A percentile compares a stretch with the other conserved stretches of the same genome.
Conservation (phyloP, 2,329 filamentous ascomycete species). For the Ceratocystiopsis minuta region DNA sequence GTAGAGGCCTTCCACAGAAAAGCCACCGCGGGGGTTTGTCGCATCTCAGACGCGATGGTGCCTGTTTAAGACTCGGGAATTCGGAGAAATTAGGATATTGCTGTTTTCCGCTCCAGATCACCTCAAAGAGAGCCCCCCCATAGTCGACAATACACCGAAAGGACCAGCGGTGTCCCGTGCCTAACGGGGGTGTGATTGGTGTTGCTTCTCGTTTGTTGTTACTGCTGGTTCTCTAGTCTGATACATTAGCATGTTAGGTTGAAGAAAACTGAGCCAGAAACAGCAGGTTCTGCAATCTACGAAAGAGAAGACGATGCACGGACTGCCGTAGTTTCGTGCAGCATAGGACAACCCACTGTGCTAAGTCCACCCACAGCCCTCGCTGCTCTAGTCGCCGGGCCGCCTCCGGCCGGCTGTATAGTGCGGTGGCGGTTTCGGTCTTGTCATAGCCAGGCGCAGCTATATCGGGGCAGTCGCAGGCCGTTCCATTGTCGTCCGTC, state of each 20-base stretch:
- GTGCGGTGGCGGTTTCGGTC: too few relatives aligned
- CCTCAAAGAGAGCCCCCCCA: background rate
- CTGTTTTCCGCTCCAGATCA: slow-evolving; percentile 1
- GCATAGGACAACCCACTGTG: slow-evolving; percentile 1
- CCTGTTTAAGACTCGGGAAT: background rate
- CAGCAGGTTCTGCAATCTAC: slow-evolving; percentile 1
- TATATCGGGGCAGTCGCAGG: too few relatives aligned
- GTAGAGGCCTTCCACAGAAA: slow-evolving; percentile 1
- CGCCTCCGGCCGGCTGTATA: background rate
- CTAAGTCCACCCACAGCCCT: background rate
- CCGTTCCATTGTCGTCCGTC: too few relatives aligned
- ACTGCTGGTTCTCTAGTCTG: background rate
- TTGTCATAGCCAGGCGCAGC: too few relatives aligned
- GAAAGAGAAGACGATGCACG: background rate
- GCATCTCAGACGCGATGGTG: background rate
- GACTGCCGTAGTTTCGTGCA: too few relatives aligned
- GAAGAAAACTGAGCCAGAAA: background rate
- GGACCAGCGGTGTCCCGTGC: background rate
- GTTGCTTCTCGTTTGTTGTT: slow-evolving; percentile 1
- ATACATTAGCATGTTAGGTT: background rate
- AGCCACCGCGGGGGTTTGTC: slow-evolving; percentile 1
- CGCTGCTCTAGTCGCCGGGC: too few relatives aligned
- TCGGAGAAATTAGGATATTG: slow-evolving; percentile 1
- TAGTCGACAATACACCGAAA: slow-evolving; percentile 1
- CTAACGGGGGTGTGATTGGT: slow-evolving; percentile 1